phyloP scores from a whole-genome alignment of 2,329 filamentous ascomycete genomes.

The Penicillium sp. region DNA sequence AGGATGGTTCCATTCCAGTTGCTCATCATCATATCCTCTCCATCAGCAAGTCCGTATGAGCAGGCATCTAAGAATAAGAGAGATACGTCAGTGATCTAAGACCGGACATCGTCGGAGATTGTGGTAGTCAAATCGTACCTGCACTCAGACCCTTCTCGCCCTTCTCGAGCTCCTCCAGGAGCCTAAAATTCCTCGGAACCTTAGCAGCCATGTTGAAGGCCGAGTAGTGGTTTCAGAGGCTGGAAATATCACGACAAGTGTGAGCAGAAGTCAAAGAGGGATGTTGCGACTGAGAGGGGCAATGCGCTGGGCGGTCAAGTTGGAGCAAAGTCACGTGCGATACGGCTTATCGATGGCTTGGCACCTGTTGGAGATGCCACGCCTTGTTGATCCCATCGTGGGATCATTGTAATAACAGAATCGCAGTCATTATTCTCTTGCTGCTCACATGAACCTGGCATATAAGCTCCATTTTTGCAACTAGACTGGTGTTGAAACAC shows the following conservation, averaged over 20 bases:
- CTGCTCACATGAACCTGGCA: neutral
- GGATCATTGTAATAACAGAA: conserved; percentile 6
- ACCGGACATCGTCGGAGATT: conserved; percentile 7
- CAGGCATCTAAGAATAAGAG: conserved; percentile 68
- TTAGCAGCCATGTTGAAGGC: conserved; percentile 59
- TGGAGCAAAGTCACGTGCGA: conserved; percentile 19
- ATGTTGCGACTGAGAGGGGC: conserved; percentile 18
- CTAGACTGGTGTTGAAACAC: neutral
- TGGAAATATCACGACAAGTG: neutral
- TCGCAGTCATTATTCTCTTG: neutral
- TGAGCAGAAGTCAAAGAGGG: conserved; percentile 1
- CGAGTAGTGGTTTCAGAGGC: neutral
- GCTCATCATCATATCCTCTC: conserved; percentile 92
- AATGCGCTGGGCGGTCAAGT: conserved; percentile 11
- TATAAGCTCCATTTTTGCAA: neutral
- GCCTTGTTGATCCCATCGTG: conserved; percentile 17
- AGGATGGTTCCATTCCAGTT: conserved; percentile 99
- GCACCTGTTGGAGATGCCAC: conserved; percentile 22
- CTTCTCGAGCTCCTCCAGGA: conserved; percentile 97
- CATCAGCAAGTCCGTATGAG: conserved; percentile 92
- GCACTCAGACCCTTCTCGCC: conserved; percentile 96
- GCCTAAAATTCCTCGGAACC: conserved; percentile 91
- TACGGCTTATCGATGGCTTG: conserved; percentile 23
- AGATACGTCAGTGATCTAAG: conserved; percentile 20
- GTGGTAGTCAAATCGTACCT: conserved; percentile 45